These are phyloP conservation scores for Panicum virgatum DNA, from an alignment of 202 grass and related monocot genomes.

Conservation along the genomic window DNA sequence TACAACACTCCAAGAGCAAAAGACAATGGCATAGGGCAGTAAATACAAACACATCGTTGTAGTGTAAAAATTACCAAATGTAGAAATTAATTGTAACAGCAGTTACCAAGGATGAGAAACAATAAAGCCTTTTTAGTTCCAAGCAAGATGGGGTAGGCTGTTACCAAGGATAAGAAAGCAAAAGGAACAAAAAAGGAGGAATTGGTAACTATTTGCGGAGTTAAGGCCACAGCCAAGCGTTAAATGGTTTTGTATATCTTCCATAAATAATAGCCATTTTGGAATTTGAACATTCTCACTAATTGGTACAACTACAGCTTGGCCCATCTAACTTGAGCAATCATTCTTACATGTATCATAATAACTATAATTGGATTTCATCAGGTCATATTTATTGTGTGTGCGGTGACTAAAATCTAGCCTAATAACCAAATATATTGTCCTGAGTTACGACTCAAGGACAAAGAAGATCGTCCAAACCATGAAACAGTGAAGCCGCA, in stretches of 20 bases:
- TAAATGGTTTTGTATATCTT: not conserved
- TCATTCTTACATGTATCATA: not conserved
- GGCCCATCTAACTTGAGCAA: not conserved
- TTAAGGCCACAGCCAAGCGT: not conserved
- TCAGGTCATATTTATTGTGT: not conserved
- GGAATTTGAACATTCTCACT: not conserved
- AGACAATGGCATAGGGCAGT: not conserved
- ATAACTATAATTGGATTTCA: not conserved
- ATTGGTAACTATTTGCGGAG: not conserved
- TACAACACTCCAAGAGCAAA: not conserved
- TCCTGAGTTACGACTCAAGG: no score
- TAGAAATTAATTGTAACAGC: not conserved
- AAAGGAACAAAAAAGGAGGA: not conserved
- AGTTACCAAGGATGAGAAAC: not conserved
- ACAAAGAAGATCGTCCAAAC: no score
- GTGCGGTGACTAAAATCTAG: not conserved
- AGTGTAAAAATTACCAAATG: not conserved
- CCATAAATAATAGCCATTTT: not conserved
- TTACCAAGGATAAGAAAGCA: no score
- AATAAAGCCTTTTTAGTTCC: not conserved
- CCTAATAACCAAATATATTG: not conserved
- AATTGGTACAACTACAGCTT: not conserved
- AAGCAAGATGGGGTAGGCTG: not conserved
- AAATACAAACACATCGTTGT: not conserved
- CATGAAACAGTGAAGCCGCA: no score